phyloP scores from a whole-genome alignment of 805 yeast species.

The Cyberlindnera petersonii region DNA sequence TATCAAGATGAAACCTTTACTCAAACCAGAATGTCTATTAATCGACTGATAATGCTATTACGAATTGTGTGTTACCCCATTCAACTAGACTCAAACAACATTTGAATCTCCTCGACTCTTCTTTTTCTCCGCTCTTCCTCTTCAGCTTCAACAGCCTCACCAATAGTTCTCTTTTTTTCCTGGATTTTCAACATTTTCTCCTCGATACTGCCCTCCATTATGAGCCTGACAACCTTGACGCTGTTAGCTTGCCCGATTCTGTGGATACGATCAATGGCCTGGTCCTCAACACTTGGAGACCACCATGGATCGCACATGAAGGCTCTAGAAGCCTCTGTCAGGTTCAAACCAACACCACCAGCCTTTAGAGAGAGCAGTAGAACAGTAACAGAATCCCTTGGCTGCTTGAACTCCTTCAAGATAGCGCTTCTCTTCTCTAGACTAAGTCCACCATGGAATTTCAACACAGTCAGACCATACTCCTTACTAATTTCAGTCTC shows the following conservation, averaged over 20 bases:
- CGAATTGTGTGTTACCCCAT: not conserved
- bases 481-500: constrained; percentile 51
- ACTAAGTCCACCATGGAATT: constrained; percentile 80
- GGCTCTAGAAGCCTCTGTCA: constrained; percentile 81
- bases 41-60: constrained; percentile 5
- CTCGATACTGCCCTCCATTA: constrained; percentile 79
- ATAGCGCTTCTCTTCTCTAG: constrained; percentile 62
- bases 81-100: constrained; percentile 46
- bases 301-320: constrained; percentile 97
- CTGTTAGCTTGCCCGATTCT: constrained; percentile 78
- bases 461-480: constrained; percentile 50
- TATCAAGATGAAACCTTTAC: constrained; percentile 14
- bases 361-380: constrained; percentile 78
- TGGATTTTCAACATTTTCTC: constrained; percentile 86
- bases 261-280: constrained; percentile 87
- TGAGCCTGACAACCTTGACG: constrained; percentile 76
- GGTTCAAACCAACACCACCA: constrained; percentile 90
- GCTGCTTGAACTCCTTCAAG: constrained; percentile 48
- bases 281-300: constrained; percentile 89
- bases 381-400: constrained; percentile 38
- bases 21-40: constrained; percentile 13
- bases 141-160: constrained; percentile 73
- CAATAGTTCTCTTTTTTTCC: constrained; percentile 74
- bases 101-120: constrained; percentile 69
- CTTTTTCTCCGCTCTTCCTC: constrained; percentile 71